phyloP scores from a whole-genome alignment of 2,329 filamentous ascomycete genomes.

The Coccinonectria pachysandricola region DNA sequence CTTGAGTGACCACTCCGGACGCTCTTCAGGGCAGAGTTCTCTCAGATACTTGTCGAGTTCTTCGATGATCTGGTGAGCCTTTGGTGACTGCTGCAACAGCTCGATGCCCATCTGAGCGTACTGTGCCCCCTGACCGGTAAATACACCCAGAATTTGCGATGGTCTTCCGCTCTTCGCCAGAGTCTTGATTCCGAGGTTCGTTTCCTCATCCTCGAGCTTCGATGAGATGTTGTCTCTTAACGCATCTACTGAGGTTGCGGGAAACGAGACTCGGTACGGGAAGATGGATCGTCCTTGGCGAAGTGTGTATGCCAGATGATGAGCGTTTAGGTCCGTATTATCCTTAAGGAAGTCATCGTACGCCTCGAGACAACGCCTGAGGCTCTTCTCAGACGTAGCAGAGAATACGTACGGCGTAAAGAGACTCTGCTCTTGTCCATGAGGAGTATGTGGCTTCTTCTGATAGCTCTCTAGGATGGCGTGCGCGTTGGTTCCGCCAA shows the following conservation, averaged over 20 bases:
- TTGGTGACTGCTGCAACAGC: slow-evolving; percentile 14
- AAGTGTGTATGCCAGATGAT: slow-evolving; percentile 1
- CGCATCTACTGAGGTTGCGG: too few relatives aligned
- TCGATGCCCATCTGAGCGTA: slow-evolving; percentile 23
- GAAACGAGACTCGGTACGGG: too few relatives aligned
- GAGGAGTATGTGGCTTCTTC: not conserved
- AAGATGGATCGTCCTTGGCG: not conserved
- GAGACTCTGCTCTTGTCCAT: not conserved
- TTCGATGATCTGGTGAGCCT: too few relatives aligned
- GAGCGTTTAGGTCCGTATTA: not conserved
- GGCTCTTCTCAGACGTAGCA: slow-evolving; percentile 1
- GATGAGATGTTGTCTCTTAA: too few relatives aligned
- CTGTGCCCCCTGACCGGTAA: slow-evolving; percentile 28
- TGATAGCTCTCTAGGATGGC: slow-evolving; percentile 24
- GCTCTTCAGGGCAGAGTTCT: slow-evolving; percentile 4
- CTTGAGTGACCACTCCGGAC: slow-evolving; percentile 16
- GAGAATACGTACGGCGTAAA: slow-evolving; percentile 5
- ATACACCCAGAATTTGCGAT: too few relatives aligned
- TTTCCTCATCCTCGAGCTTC: too few relatives aligned
- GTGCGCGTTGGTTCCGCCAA: slow-evolving; percentile 35
- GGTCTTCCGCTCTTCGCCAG: too few relatives aligned
- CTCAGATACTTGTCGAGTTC: not conserved
- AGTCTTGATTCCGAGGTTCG: too few relatives aligned
- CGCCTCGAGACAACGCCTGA: too few relatives aligned
- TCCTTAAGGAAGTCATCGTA: not conserved